Conservation (phyloP, 345 rosid genomes). For the Hypericum perforatum region DNA sequence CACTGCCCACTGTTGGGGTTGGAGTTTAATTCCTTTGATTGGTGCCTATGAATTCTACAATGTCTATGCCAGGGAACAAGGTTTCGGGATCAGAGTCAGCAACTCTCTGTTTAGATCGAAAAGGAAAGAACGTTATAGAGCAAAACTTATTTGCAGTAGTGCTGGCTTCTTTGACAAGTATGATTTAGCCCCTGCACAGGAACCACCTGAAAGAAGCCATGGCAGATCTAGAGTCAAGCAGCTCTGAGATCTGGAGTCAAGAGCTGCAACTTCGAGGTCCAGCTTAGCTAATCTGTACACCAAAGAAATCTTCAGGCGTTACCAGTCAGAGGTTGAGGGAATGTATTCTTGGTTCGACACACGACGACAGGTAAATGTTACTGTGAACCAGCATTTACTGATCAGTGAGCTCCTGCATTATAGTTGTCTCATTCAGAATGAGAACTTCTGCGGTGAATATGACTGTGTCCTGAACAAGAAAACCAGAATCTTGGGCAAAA, state of each 20-base stretch:
- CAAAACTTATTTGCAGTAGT: conserved; percentile 47
- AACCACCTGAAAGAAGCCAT: conserved; percentile 43
- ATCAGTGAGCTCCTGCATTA: not conserved
- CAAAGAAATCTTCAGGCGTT: conserved; percentile 31
- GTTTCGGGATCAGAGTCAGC: conserved; percentile 45
- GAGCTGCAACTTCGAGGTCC: conserved; percentile 36
- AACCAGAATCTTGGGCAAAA: conserved; percentile 16
- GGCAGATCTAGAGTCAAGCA: conserved; percentile 36
- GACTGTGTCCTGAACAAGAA: conserved; percentile 11
- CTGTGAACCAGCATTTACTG: not conserved
- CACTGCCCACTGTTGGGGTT: conserved; percentile 32
- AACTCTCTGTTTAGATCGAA: conserved; percentile 41
- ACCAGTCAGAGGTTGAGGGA: conserved; percentile 46
- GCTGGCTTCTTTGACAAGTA: too few species aligned
- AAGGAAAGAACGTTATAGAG: conserved; percentile 39
- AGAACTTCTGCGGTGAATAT: conserved; percentile 12
- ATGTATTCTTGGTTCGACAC: conserved; percentile 48
- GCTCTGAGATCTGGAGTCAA: conserved; percentile 29
- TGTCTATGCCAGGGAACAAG: conserved; percentile 35
- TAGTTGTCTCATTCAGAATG: conserved; percentile 12
- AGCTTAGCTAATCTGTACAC: conserved; percentile 42
- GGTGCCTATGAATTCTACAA: conserved; percentile 40
- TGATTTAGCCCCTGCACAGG: conserved; percentile 38
- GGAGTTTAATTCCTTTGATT: conserved; percentile 43
- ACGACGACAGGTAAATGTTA: conserved; percentile 29